Evolutionary conservation across 2,329 filamentous ascomycete species (phyloP).

Genomic region (Trichophyton mentagrophytes): DNA sequence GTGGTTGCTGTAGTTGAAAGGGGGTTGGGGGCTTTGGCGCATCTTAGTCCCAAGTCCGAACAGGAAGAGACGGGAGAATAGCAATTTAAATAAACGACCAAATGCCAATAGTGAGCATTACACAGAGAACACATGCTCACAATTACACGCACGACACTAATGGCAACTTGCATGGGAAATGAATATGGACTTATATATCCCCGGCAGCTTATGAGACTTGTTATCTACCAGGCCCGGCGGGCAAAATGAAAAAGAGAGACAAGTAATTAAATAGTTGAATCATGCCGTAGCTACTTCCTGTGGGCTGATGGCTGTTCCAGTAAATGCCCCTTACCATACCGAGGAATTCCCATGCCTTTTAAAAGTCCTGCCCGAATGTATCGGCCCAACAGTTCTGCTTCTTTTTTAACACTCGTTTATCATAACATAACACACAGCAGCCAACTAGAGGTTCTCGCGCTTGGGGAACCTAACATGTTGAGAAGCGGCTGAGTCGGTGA

Average conservation of each 20-base stretch:
- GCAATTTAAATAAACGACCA: neutral
- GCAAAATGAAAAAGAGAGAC: neutral
- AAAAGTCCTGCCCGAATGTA: neutral
- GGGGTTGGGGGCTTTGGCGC: neutral
- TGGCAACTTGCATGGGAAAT: neutral
- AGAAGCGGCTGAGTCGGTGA: constrained; percentile 74
- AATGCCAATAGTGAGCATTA: neutral
- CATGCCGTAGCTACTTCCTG: too few species aligned
- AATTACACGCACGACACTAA: neutral
- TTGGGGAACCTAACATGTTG: constrained; percentile 74
- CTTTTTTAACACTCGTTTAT: neutral
- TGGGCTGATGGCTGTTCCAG: neutral
- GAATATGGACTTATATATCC: neutral
- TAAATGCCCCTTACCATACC: neutral
- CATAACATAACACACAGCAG: neutral
- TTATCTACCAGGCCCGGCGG: neutral
- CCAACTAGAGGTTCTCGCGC: constrained; percentile 48
- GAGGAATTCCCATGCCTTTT: neutral
- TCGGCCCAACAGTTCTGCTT: neutral
- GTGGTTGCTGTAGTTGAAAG: neutral
- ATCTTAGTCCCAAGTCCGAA: neutral
- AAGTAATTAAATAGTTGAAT: neutral
- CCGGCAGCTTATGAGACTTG: neutral
- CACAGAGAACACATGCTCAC: neutral
- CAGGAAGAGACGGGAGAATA: neutral